Evolutionary conservation across 2,329 filamentous ascomycete genomes (phyloP).

Genomic region (Alternaria sp.): DNA sequence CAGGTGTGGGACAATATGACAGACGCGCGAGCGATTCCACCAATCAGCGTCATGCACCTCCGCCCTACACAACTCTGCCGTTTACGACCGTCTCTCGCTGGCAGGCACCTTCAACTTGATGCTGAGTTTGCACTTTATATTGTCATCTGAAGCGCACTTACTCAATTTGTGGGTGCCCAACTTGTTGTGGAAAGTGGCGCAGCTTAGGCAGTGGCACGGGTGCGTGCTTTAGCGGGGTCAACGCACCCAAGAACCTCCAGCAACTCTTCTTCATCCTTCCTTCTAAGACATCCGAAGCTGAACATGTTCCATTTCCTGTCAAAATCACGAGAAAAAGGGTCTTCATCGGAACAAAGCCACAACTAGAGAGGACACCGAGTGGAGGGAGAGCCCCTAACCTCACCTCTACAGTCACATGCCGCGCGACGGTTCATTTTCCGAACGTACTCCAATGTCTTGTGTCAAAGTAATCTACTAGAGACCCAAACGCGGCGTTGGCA

Average conservation of each 20-base stretch:
- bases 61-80: not conserved
- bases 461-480: not conserved
- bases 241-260: not conserved
- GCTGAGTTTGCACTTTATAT: not conserved
- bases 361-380: not conserved
- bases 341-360: not conserved
- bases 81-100: not conserved
- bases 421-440: not conserved
- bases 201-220: not conserved
- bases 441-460: not conserved
- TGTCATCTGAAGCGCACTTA: not conserved
- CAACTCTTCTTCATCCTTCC: not conserved
- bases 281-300: not conserved
- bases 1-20: slow-evolving; percentile 2
- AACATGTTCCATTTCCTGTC: not conserved
- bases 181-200: not conserved
- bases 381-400: not conserved
- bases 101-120: not conserved
- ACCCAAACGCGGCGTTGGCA: not conserved
- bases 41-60: not conserved
- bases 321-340: not conserved
- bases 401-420: not conserved
- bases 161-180: not conserved
- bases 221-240: not conserved
- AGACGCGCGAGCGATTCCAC: slow-evolving; percentile 3